phyloP scores from a whole-genome alignment of 306 rosid genomes.

The Quercus suber region DNA sequence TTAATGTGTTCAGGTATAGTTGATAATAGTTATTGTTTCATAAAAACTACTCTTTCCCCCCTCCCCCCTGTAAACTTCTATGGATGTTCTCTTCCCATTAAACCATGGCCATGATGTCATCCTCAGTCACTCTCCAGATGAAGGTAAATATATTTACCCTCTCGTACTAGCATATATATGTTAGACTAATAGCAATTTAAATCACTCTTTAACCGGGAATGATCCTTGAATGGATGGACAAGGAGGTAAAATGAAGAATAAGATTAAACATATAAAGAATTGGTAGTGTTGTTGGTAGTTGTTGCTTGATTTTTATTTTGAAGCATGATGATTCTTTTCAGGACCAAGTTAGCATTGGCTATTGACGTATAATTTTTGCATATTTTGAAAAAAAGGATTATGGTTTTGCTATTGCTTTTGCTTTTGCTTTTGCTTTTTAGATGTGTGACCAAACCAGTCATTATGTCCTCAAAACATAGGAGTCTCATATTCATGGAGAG shows the following conservation, averaged over 20 bases:
- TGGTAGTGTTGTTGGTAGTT: background rate
- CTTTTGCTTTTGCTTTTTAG: background rate
- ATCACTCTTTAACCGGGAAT: background rate
- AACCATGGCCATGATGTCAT: background rate
- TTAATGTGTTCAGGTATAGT: background rate
- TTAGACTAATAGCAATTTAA: constrained; percentile 1
- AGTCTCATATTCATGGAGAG: background rate
- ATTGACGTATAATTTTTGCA: background rate
- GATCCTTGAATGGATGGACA: background rate
- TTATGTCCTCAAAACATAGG: background rate
- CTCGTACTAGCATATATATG: background rate
- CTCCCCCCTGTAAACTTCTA: background rate
- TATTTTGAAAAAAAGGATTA: background rate
- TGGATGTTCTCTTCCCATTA: background rate
- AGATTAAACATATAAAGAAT: background rate
- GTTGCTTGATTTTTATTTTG: background rate
- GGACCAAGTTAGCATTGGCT: background rate
- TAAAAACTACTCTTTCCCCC: background rate
- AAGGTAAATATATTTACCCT: constrained; percentile 7
- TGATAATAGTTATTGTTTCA: background rate
- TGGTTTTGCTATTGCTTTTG: background rate
- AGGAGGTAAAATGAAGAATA: background rate
- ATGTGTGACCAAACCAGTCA: background rate
- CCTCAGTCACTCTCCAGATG: constrained; percentile 11
- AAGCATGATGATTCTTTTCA: background rate